Evolutionary conservation across 1,284 basidiomycete species (phyloP), one percentile per base, ranked within the genome.

Genomic region (Cutaneotrichosporon arboriforme): DNA sequence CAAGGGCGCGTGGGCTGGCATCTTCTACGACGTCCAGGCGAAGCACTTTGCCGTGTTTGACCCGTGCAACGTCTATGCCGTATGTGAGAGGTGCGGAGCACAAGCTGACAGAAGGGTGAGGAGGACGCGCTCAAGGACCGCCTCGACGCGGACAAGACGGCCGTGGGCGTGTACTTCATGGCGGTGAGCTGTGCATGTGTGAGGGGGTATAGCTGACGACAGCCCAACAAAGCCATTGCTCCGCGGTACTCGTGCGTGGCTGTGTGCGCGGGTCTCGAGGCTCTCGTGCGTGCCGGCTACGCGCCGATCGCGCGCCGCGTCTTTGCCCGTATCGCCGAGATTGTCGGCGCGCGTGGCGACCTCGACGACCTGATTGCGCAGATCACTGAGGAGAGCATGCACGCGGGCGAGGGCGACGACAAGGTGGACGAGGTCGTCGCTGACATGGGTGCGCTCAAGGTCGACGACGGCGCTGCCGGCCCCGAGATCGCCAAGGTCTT

Each of bases 301-400:
- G 43, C 43, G 9, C 10, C 13, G 15, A 9, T 45, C 17, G 43
- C 43, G 18, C 17, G 17, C 5, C 43, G 20, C 43, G 33, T 45
- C n/a, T 45, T 45, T 14, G 33, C 17, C 31, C 34, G 35, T 17
- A 17, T 45, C 33, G 31, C 33, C 20, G 43, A 45, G 43, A 45
- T 45, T 5, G 35, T 45, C 33, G 43, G n/a, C 5, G 8, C 8
- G 33, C 31, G 43, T 12, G 43, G 43, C 20, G 18, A 45, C 31
- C 33, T 35, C 33, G 33, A 21, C 18, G 33, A 17, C 31, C 10
- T 45, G 17, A 17, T 45, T 3, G 20, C 34, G 3, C 13, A 13
- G 4, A 33, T 45, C 33, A 45, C 43, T 2, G 43, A 45, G 33
- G 33, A 45, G 43, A 35, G 17, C 43, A 45, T 45, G 43, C 43